Conservation (phyloP, 176 grass and related monocot genomes). For the Carex littledalei region DNA sequence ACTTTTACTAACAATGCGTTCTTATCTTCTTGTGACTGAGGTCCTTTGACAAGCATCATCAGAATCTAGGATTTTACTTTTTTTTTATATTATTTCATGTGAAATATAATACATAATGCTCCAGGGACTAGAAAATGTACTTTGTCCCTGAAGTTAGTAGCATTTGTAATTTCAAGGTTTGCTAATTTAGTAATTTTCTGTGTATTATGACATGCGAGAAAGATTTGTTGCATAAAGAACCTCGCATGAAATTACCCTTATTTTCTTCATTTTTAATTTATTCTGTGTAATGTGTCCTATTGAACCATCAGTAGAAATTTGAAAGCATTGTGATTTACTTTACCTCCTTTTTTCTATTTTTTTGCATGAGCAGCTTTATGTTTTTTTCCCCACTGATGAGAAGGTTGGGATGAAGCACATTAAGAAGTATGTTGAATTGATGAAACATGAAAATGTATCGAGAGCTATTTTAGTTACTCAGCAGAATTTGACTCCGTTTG, state of each 20-base stretch:
- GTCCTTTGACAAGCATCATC: background rate
- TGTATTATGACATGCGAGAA: background rate
- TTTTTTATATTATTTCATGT: background rate
- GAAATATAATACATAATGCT: background rate
- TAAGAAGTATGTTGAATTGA: conserved; percentile 87
- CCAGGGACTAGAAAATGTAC: background rate
- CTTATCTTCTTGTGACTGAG: background rate
- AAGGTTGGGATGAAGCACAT: conserved; percentile 99
- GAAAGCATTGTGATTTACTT: background rate
- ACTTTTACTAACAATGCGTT: background rate
- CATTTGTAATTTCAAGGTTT: background rate
- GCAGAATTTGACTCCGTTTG: conserved; percentile 92
- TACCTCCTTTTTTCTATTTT: background rate
- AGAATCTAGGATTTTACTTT: background rate
- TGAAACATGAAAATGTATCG: conserved; percentile 73
- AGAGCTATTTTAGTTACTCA: conserved; percentile 65
- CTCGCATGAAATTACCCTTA: background rate
- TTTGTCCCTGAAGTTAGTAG: background rate
- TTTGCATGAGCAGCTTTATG: conserved; percentile 62
- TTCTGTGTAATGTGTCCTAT: background rate
- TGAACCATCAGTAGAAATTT: background rate
- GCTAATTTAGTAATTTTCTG: background rate
- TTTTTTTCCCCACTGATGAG: conserved; percentile 93
- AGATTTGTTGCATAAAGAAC: background rate
- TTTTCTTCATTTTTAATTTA: background rate